Evolutionary conservation across 495 filamentous ascomycete genomes (phyloP), one percentile per base, ranked within the genome.

Genomic region (Podospora tetraspora): DNA sequence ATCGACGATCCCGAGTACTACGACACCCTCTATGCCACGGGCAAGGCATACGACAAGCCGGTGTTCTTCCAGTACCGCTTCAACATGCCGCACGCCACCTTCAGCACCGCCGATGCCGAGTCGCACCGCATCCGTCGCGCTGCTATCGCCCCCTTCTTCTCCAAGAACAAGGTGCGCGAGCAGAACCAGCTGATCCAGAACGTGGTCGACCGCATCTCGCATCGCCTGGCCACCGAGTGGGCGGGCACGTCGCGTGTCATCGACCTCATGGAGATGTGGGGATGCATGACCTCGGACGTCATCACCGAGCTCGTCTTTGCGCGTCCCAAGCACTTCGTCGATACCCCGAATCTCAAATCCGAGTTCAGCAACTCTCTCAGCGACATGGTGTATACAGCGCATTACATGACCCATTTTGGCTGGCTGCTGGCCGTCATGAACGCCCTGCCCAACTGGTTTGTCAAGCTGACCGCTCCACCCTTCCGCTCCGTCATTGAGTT

Each of bases 81-180:
- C 61, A 27, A 27, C 61, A 27, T 22, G n/a, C n/a, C 61, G 19
- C n/a, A 27, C 30, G 61, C n/a, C 27, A 63, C n/a, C 61, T 63
- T 63, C 27, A 24, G n/a, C 61, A 63, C 61, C 9, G 61, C 25
- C 23, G 29, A 63, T n/a, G n/a, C n/a, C 61, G 61, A 63, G 12
- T 22, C 27, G 27, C 61, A 63, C 32, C 61, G 61, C 61, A 34
- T 63, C 13, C 61, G 61, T 1, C 27, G 61, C 27, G 25, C n/a
- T 8, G 61, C 61, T 29, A 63, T 63, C 61, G n/a, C 29, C 16
- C 61, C 61, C 27, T 63, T 63, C 30, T 63, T 63, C 29, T 63
- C 61, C 27, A 58, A 58, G 57, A 58, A 21, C 16, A 58, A 58
- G 19, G 57, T 58, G 57, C 57, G 57, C 57, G 57, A 58, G 8